A percentile compares a stretch with the other conserved stretches of the same genome.
These are phyloP conservation scores for Oxytropis ochrocephala DNA, from an alignment of 306 rosid genomes.

Conservation along the genomic window DNA sequence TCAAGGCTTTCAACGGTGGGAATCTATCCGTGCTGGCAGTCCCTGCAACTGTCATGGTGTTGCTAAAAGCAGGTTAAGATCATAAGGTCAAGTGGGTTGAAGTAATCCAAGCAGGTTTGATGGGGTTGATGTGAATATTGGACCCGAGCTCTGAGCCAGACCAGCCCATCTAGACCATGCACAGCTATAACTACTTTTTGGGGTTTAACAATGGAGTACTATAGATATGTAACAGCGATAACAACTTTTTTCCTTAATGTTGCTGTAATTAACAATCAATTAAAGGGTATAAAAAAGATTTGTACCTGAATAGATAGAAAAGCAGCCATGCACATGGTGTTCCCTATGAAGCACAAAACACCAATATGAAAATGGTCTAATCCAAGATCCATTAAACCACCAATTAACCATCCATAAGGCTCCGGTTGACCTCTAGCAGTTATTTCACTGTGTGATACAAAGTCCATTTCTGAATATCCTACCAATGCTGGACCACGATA, in stretches of 20 bases:
- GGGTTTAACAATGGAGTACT: not conserved
- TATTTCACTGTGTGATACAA: slow-evolving; percentile 53
- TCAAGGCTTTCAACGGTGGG: not conserved
- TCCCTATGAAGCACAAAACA: slow-evolving; percentile 82
- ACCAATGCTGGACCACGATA: slow-evolving; percentile 80
- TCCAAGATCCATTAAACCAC: slow-evolving; percentile 61
- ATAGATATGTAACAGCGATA: not conserved
- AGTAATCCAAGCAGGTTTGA: not conserved
- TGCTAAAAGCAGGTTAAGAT: not conserved
- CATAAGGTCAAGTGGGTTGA: not conserved
- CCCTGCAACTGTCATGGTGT: not conserved
- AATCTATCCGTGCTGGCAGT: not conserved
- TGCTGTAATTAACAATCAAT: not conserved
- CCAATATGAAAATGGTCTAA: slow-evolving; percentile 85
- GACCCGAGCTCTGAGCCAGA: slow-evolving; percentile 1
- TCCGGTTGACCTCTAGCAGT: slow-evolving; percentile 92
- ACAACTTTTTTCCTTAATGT: not conserved
- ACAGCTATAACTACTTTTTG: not conserved
- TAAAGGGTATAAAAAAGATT: slow-evolving; percentile 2
- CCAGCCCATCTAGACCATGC: not conserved
- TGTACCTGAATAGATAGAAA: slow-evolving; percentile 83
- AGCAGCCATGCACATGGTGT: slow-evolving; percentile 95
- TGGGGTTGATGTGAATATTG: not conserved
- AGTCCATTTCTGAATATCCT: slow-evolving; percentile 56
- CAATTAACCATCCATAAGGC: slow-evolving; percentile 80